These are phyloP conservation scores for Cladosporium velox DNA, from an alignment of 2,329 filamentous ascomycete genomes.

Conservation along the genomic window DNA sequence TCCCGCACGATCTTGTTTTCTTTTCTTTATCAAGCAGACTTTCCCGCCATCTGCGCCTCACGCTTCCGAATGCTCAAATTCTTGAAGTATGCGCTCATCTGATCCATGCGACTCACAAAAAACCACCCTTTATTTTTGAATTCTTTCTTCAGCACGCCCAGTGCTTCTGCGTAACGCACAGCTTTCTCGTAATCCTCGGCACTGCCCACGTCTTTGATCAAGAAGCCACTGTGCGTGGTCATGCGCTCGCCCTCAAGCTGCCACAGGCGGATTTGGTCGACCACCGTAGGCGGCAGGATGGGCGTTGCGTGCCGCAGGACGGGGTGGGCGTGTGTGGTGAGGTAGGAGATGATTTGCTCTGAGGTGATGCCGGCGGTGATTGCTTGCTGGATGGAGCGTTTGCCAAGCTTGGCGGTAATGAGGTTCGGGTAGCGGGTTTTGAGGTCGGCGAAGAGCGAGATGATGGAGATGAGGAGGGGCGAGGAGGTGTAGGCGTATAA, in stretches of 20 bases:
- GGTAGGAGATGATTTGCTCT: conserved; percentile 92
- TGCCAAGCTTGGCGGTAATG: conserved; percentile 86
- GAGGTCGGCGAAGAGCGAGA: conserved; percentile 84
- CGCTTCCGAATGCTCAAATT: conserved; percentile 54
- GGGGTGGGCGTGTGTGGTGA: conserved; percentile 89
- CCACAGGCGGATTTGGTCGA: conserved; percentile 97
- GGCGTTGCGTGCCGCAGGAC: conserved; percentile 80
- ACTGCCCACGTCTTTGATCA: conserved; percentile 78
- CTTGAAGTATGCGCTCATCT: conserved; percentile 74
- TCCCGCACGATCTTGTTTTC: conserved; percentile 14
- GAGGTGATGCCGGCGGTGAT: conserved; percentile 90
- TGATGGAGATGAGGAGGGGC: conserved; percentile 89
- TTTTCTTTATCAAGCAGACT: background rate
- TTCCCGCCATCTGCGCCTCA: conserved; percentile 19
- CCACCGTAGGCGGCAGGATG: conserved; percentile 88
- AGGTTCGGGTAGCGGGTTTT: conserved; percentile 92
- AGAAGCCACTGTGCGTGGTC: conserved; percentile 76
- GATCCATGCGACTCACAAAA: conserved; percentile 89
- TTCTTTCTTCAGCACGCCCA: conserved; percentile 87
- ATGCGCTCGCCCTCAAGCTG: conserved; percentile 96
- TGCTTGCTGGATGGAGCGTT: conserved; percentile 82
- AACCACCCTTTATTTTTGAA: conserved; percentile 79
- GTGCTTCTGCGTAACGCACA: conserved; percentile 77
- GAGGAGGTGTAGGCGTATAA: conserved; percentile 96
- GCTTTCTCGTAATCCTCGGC: conserved; percentile 70